Conservation (phyloP, 2,329 filamentous ascomycete genomes). For the Sclerotinia minor region DNA sequence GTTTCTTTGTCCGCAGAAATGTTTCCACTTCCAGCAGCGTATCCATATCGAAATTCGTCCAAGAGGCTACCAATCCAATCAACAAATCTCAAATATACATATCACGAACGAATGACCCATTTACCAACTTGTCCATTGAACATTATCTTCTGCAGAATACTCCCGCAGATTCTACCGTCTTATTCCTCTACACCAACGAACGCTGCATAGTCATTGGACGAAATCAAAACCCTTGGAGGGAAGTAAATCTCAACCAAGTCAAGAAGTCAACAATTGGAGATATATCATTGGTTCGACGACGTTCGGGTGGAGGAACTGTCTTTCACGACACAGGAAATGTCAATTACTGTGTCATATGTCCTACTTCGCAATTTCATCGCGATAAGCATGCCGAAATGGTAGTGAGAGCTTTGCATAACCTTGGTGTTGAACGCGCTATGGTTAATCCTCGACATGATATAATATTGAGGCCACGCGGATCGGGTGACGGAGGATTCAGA, state of each 20-base stretch:
- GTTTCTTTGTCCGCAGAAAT: constrained; percentile 17
- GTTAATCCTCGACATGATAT: constrained; percentile 96
- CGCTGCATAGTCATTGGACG: constrained; percentile 89
- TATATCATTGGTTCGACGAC: constrained; percentile 68
- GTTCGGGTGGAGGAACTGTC: constrained; percentile 87
- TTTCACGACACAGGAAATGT: constrained; percentile 93
- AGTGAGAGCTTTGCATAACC: constrained; percentile 69
- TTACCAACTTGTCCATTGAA: constrained; percentile 90
- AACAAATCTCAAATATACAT: constrained; percentile 66
- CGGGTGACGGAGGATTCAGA: constrained; percentile 26
- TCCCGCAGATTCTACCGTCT: constrained; percentile 68
- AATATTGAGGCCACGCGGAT: constrained; percentile 59
- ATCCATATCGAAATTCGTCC: constrained; percentile 25
- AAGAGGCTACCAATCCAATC: constrained; percentile 42
- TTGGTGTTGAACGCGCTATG: constrained; percentile 60
- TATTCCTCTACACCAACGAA: constrained; percentile 85
- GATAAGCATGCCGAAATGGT: constrained; percentile 92
- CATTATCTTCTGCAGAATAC: constrained; percentile 81
- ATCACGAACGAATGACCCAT: constrained; percentile 71
- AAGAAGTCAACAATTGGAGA: constrained; percentile 27
- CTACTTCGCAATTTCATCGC: constrained; percentile 72
- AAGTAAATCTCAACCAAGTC: constrained; percentile 73
- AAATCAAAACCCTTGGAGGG: constrained; percentile 97
- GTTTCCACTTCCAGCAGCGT: neutral
- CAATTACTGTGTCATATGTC: constrained; percentile 91